Evolutionary conservation across 768 basidiomycete species (phyloP).

Genomic region (Lentinula sp.): DNA sequence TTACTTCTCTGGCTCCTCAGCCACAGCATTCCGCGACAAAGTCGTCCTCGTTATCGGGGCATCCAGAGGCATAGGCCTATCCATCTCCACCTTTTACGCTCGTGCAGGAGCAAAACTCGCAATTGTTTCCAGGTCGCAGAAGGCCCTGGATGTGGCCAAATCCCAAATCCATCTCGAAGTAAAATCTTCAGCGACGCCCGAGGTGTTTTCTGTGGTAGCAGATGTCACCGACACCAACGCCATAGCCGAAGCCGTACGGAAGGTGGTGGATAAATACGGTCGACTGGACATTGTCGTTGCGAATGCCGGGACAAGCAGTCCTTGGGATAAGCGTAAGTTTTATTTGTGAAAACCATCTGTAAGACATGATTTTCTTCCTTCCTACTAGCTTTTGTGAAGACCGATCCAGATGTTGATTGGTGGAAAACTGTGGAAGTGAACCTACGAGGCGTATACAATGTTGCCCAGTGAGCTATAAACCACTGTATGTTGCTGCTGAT

Average conservation of each 20-base stretch:
- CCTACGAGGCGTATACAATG: slow-evolving; percentile 15
- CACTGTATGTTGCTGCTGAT: not conserved
- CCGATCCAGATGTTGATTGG: slow-evolving; percentile 16
- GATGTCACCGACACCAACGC: slow-evolving; percentile 17
- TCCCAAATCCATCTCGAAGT: slow-evolving; percentile 9
- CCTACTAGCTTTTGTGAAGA: slow-evolving; percentile 10
- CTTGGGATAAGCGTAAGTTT: slow-evolving; percentile 12
- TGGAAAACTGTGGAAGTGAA: slow-evolving; percentile 17
- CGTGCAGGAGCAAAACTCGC: slow-evolving; percentile 20
- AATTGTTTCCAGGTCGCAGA: slow-evolving; percentile 14
- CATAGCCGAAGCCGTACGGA: slow-evolving; percentile 16
- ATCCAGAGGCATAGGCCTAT: slow-evolving; percentile 20
- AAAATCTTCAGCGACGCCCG: not conserved
- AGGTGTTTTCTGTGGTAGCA: slow-evolving; percentile 14
- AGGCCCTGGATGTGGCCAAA: slow-evolving; percentile 13
- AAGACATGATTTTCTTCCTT: not conserved
- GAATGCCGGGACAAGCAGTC: slow-evolving; percentile 18
- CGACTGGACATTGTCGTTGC: slow-evolving; percentile 20
- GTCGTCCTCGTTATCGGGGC: slow-evolving; percentile 22
- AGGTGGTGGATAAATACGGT: slow-evolving; percentile 17
- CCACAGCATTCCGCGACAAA: slow-evolving; percentile 15
- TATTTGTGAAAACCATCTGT: not conserved
- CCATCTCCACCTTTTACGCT: slow-evolving; percentile 18
- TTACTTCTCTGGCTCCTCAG: slow-evolving; percentile 9
- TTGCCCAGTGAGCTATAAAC: slow-evolving; percentile 10